A percentile compares a stretch with the other conserved stretches of the same genome.
phyloP scores from a whole-genome alignment of 148 eudicot genomes.

The Cornus kousa region DNA sequence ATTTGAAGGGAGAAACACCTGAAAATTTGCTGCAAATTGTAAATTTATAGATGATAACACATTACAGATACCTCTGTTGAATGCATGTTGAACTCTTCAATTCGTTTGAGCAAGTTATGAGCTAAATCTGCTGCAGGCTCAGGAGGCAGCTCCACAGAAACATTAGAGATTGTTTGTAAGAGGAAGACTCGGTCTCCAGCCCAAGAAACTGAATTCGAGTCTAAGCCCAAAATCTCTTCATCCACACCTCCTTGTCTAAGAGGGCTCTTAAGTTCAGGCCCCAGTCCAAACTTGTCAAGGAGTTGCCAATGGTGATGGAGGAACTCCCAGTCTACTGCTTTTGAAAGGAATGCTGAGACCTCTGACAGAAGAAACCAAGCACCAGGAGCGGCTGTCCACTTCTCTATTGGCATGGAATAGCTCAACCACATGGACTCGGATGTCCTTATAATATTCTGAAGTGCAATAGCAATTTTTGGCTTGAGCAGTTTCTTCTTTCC shows the following conservation, averaged over 20 bases:
- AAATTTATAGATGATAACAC: background rate
- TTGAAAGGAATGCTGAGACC: slow-evolving; percentile 70
- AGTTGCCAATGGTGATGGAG: slow-evolving; percentile 95
- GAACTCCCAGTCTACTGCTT: slow-evolving; percentile 85
- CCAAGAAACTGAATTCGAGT: slow-evolving; percentile 69
- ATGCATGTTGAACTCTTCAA: slow-evolving; percentile 86
- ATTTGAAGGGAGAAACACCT: background rate
- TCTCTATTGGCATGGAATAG: slow-evolving; percentile 70
- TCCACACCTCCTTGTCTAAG: slow-evolving; percentile 21
- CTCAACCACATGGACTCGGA: slow-evolving; percentile 77
- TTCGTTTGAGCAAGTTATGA: slow-evolving; percentile 69
- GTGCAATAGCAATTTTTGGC: slow-evolving; percentile 61
- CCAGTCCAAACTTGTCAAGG: slow-evolving; percentile 55
- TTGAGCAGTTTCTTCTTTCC: slow-evolving; percentile 81
- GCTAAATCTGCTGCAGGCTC: slow-evolving; percentile 98
- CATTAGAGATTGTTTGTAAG: slow-evolving; percentile 87
- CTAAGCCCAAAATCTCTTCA: slow-evolving; percentile 35
- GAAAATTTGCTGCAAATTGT: background rate
- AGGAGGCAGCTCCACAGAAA: slow-evolving; percentile 76
- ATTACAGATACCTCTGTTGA: slow-evolving; percentile 69
- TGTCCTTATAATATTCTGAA: slow-evolving; percentile 68
- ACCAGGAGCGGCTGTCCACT: slow-evolving; percentile 97
- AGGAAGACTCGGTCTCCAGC: slow-evolving; percentile 85
- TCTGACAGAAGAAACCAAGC: slow-evolving; percentile 90
- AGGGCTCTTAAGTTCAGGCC: slow-evolving; percentile 31